Percentiles rank a stretch among this genome's conserved stretches.
These are phyloP conservation scores for Pseudonitzschia multiseries DNA, from an alignment of 108 stramenopile genomes.

Conservation along the genomic window DNA sequence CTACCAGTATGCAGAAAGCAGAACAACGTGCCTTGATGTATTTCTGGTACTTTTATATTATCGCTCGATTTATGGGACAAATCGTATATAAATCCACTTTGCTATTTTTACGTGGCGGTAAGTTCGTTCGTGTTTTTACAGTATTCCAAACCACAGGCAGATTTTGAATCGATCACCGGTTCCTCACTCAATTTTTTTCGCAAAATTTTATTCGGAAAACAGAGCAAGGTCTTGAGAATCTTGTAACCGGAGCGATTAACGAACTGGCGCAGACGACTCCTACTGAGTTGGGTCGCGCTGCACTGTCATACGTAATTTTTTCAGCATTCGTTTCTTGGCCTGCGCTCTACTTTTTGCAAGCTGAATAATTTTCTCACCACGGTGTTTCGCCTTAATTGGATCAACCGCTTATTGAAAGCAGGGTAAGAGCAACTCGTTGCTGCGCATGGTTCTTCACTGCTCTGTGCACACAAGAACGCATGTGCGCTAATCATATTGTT, in stretches of 20 bases:
- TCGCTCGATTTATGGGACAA: slow-evolving; percentile 62
- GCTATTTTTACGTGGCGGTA: slow-evolving; percentile 25
- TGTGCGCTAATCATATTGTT: no score
- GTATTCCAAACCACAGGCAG: no score
- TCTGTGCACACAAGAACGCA: no score
- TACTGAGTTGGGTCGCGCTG: not conserved
- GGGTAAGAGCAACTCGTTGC: slow-evolving; percentile 10
- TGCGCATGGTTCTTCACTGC: no score
- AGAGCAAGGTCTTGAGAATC: not conserved
- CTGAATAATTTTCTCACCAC: slow-evolving; percentile 1
- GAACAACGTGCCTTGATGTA: slow-evolving; percentile 68
- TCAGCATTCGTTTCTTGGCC: not conserved
- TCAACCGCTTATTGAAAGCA: slow-evolving; percentile 37
- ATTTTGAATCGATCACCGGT: no score
- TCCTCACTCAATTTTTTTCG: no score
- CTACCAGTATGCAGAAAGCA: slow-evolving; percentile 53
- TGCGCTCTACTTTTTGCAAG: not conserved
- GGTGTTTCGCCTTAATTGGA: slow-evolving; percentile 21
- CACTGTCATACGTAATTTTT: not conserved
- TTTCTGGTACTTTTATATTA: slow-evolving; percentile 83
- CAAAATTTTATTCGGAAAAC: not conserved
- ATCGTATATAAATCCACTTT: not conserved
- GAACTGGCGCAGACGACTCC: not conserved
- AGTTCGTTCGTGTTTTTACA: not conserved
- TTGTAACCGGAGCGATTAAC: not conserved